These are phyloP conservation scores for Geotrichum aggregatum DNA, from an alignment of 1,139 yeast genomes.

Conservation along the genomic window DNA sequence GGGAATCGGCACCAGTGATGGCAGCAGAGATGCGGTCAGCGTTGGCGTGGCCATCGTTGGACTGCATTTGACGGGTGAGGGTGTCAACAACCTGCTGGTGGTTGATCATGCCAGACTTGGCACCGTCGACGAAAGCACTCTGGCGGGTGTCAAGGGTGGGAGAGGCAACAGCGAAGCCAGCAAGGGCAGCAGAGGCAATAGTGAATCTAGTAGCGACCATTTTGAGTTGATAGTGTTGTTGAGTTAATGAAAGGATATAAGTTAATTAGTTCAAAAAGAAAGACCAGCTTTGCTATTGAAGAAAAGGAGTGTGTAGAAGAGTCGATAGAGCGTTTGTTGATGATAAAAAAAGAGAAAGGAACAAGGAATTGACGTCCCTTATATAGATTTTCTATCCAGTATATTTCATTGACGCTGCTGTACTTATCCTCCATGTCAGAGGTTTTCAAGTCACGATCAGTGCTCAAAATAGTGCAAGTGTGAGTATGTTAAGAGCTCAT, in stretches of 20 bases:
- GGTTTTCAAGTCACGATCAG: too few relatives aligned
- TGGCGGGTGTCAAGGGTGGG: slow-evolving; percentile 10
- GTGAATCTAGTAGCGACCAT: neutral
- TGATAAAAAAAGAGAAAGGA: neutral
- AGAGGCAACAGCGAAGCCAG: neutral
- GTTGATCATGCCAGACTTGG: slow-evolving; percentile 26
- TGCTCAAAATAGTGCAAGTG: too few relatives aligned
- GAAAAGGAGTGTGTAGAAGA: neutral
- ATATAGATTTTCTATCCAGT: neutral
- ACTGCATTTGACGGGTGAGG: slow-evolving; percentile 22
- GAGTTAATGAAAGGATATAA: neutral
- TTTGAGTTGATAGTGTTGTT: neutral
- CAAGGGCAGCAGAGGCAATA: neutral
- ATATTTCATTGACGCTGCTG: too few relatives aligned
- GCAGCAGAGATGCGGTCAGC: slow-evolving; percentile 14
- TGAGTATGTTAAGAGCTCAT: too few relatives aligned
- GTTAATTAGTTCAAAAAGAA: neutral
- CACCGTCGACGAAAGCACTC: slow-evolving; percentile 21
- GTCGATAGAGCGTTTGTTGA: neutral
- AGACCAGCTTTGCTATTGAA: neutral
- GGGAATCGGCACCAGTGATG: slow-evolving; percentile 18
- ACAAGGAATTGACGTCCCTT: neutral
- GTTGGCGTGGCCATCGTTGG: slow-evolving; percentile 24
- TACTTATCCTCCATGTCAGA: too few relatives aligned
- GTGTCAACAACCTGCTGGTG: slow-evolving; percentile 27